Base-by-base conservation (phyloP, 2,329 filamentous ascomycete genomes). In the Stachybotrys chartarum region DNA sequence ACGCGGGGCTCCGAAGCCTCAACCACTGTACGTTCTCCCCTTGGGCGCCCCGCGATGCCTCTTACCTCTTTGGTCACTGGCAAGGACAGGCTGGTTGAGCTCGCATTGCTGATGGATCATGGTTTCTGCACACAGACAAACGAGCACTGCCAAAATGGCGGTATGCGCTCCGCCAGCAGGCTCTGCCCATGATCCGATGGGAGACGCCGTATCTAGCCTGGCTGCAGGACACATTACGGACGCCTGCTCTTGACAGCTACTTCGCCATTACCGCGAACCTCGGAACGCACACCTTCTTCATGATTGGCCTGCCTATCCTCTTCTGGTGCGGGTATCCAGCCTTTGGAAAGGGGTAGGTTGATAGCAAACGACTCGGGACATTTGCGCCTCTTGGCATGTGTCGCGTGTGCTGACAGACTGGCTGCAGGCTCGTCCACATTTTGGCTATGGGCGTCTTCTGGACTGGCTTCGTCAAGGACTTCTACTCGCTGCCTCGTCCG, bases 231-330 rank as follows among this genome's bases (percentile, higher is more conserved):
- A 84, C 78, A 68, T 73, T 93, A 69, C 88, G 93, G 66, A 87
- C 90, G 18, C 90, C 91, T 1, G 82, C 88, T 8, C 85, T 97
- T 65, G 94, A 99, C 73, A 90, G 90, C 59, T 99, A 97, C 77
- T 99, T 99, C 73, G 93, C 94, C 52, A 90, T 95, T 61, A 96
- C 92, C 1, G 94, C 94, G 60, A 99, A 97, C 71, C 82, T 97
- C 55, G 91, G 94, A 61, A 99, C 94, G 1, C 94, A 99, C 73
- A 99, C 94, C 0, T 97, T 97, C 77, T 99, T 97, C 78, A 97
- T 97, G 92, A 82, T 96, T 62, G 88, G 91, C 56, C 76, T 99
- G 66, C 94, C 94, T 6, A 90, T 97, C 61, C 82, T 96, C 63
- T 97, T 97, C 76, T 99, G 94, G 94, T 96, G 91, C 66, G 93